Conservation (phyloP, 192 early-diverging fungal species). For the Martensiomyces pterosporus region DNA sequence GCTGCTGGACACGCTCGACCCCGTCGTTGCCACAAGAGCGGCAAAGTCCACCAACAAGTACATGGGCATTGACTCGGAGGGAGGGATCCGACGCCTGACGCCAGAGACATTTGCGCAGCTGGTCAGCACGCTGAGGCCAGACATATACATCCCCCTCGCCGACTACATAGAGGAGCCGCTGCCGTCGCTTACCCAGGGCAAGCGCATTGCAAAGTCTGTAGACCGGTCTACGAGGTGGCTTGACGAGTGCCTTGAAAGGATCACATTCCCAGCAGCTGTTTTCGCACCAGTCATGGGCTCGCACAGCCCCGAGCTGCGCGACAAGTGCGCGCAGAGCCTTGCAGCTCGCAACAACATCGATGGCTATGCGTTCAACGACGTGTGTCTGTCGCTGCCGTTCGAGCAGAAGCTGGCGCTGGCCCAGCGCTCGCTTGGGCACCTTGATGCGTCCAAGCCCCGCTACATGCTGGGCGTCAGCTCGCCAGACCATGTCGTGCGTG, state of each 20-base stretch:
- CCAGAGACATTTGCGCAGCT: constrained; percentile 25
- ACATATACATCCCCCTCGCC: constrained; percentile 37
- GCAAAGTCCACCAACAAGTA: constrained; percentile 29
- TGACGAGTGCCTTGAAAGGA: constrained; percentile 25
- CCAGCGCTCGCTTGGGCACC: constrained; percentile 26
- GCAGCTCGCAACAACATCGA: constrained; percentile 12
- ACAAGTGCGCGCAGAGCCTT: constrained; percentile 20
- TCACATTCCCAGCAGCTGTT: constrained; percentile 19
- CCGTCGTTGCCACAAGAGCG: constrained; percentile 13
- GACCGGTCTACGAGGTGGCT: constrained; percentile 41
- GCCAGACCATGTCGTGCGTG: constrained; percentile 36
- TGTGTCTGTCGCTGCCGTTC: constrained; percentile 21
- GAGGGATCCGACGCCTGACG: constrained; percentile 29
- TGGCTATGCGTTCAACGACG: constrained; percentile 42
- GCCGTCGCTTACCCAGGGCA: constrained; percentile 36
- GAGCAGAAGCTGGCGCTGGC: constrained; percentile 28
- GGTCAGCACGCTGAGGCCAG: constrained; percentile 26
- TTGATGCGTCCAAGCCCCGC: constrained; percentile 31
- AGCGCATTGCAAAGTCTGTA: constrained; percentile 48
- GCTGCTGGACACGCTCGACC: constrained; percentile 40
- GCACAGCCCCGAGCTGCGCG: constrained; percentile 32
- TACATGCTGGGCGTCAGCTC: constrained; percentile 47
- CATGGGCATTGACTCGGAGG: constrained; percentile 41
- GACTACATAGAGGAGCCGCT: constrained; percentile 41
- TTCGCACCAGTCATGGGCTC: constrained; percentile 47